Conservation (phyloP, 768 basidiomycete genomes). For the Chalciporus pseudorubinellus region DNA sequence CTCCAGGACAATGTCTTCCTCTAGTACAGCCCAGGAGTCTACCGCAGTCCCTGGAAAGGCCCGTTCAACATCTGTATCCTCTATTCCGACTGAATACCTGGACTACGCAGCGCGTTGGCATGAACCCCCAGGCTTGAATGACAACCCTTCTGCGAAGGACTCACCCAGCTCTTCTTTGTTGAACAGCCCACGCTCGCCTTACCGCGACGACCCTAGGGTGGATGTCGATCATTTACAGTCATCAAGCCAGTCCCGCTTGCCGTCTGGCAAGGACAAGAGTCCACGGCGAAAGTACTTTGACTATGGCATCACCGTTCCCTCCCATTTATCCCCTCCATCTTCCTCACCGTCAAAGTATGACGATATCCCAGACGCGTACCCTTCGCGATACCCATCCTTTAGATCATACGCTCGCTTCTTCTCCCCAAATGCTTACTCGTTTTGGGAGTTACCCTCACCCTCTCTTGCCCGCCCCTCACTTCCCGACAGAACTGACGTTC, state of each 20-base stretch:
- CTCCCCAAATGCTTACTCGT: slow-evolving; percentile 8
- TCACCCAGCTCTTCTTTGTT: background rate
- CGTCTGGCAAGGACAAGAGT: slow-evolving; percentile 13
- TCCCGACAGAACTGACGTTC: background rate
- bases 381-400: background rate
- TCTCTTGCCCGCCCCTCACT: slow-evolving; percentile 4
- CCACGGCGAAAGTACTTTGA: slow-evolving; percentile 24
- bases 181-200: background rate
- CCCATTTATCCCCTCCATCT: slow-evolving; percentile 2
- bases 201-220: slow-evolving; percentile 6
- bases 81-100: no score
- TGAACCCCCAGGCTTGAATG: no score
- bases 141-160: background rate
- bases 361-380: background rate
- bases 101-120: no score
- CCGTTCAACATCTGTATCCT: no score
- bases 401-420: slow-evolving; percentile 1
- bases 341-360: slow-evolving; percentile 7
- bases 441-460: slow-evolving; percentile 21
- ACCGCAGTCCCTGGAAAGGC: background rate
- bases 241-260: background rate
- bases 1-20: background rate
- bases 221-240: background rate
- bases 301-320: slow-evolving; percentile 10
- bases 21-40: no score